A percentile compares a stretch with the other conserved stretches of the same genome.
Conservation (phyloP, 176 grass and related monocot genomes). For the Carex littledalei region DNA sequence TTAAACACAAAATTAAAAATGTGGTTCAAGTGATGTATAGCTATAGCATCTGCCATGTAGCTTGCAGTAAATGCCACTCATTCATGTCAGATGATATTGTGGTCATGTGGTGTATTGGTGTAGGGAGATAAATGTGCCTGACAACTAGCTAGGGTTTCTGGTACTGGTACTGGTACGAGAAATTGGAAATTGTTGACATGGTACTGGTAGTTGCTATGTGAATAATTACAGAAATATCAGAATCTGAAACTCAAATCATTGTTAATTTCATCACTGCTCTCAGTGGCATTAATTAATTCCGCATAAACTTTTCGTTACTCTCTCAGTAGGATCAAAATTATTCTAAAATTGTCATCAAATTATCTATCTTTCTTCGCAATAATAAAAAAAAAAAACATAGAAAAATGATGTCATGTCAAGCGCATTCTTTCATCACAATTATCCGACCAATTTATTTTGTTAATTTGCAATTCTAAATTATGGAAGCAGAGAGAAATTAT, state of each 20-base stretch:
- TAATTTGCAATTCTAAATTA: neutral
- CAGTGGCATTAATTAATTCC: neutral
- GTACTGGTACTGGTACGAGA: neutral
- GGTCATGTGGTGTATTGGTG: neutral
- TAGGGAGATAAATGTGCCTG: neutral
- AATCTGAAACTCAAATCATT: no score
- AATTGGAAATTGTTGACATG: neutral
- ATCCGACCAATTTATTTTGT: neutral
- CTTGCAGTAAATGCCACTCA: conserved; percentile 9
- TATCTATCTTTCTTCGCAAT: no score
- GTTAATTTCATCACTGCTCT: neutral
- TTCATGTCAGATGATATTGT: neutral
- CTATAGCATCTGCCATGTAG: neutral
- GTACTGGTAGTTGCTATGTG: neutral
- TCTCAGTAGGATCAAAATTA: neutral
- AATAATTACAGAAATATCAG: neutral
- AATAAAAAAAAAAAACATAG: no score
- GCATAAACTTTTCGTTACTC: neutral
- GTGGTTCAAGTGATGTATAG: neutral
- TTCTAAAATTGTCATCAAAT: neutral
- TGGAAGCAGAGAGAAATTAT: no score
- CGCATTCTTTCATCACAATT: neutral
- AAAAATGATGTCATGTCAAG: neutral
- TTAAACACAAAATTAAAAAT: neutral
- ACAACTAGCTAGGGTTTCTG: neutral